Conservation (phyloP, 768 basidiomycete species). For the Sporobolomyces roseus region DNA sequence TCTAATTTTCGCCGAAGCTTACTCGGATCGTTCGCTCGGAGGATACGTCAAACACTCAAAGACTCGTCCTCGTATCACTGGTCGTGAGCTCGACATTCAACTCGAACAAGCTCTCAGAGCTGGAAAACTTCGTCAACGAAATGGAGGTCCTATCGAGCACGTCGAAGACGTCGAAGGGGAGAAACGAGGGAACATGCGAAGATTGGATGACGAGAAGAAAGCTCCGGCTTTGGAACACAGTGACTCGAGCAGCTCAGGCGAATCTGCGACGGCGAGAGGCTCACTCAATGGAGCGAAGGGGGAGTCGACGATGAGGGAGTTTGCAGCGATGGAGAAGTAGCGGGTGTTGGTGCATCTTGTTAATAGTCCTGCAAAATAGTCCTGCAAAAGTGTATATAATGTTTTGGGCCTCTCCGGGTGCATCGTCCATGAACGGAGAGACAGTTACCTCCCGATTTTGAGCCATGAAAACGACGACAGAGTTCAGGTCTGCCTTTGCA, state of each 20-base stretch:
- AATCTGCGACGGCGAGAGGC: not conserved
- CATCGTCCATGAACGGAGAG: too few species aligned
- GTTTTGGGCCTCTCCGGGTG: too few species aligned
- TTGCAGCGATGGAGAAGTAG: not conserved
- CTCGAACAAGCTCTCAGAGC: not conserved
- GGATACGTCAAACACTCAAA: conserved; percentile 14
- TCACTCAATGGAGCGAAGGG: not conserved
- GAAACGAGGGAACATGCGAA: not conserved
- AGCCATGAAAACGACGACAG: too few species aligned
- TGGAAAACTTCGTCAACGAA: not conserved
- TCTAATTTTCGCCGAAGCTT: conserved; percentile 22
- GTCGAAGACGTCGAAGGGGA: not conserved
- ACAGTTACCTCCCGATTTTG: too few species aligned
- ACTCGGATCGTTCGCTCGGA: conserved; percentile 8
- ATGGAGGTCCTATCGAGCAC: conserved; percentile 1
- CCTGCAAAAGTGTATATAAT: too few species aligned
- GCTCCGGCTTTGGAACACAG: not conserved
- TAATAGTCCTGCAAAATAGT: not conserved
- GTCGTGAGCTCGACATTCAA: conserved; percentile 12
- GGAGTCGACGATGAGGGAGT: not conserved
- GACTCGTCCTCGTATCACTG: not conserved
- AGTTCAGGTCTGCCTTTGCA: too few species aligned
- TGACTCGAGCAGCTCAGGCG: conserved; percentile 3
- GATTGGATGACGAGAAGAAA: conserved; percentile 1
- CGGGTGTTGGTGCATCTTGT: not conserved